These are phyloP conservation scores for Discostella pseudostelligera DNA, from an alignment of 108 stramenopile species.

Conservation along the genomic window DNA sequence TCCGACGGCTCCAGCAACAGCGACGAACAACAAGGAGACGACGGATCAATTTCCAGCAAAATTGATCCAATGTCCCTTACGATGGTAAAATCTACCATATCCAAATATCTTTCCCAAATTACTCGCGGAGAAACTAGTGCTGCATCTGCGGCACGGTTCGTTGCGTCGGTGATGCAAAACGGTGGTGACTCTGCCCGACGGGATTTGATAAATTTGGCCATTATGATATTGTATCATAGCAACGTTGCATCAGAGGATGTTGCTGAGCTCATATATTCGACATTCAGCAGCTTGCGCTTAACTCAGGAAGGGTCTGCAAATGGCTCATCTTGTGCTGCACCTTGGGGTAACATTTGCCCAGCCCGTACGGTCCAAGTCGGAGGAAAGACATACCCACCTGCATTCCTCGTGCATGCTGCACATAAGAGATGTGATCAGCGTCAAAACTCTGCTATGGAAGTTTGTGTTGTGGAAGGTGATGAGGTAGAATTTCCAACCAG, in stretches of 20 bases:
- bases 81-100: constrained; percentile 55
- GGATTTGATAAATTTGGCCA: constrained; percentile 37
- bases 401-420: constrained; percentile 42
- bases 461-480: constrained; percentile 11
- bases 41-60: not conserved
- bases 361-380: constrained; percentile 36
- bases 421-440: constrained; percentile 39
- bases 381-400: constrained; percentile 34
- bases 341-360: constrained; percentile 55
- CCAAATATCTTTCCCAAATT: constrained; percentile 37
- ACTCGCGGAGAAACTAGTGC: constrained; percentile 37
- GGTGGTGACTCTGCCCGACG: not conserved
- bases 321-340: constrained; percentile 27
- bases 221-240: constrained; percentile 56
- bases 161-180: constrained; percentile 15
- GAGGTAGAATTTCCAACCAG: constrained; percentile 34
- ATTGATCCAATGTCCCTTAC: constrained; percentile 62
- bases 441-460: constrained; percentile 3
- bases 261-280: constrained; percentile 37
- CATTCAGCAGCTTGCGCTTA: constrained; percentile 6
- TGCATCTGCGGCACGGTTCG: constrained; percentile 31
- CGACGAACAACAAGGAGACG: constrained; percentile 8
- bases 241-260: constrained; percentile 53
- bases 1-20: too few species aligned
- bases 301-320: constrained; percentile 15